Evolutionary conservation across 495 filamentous ascomycete species (phyloP).

Genomic region (Clohesyomyces aquaticus): DNA sequence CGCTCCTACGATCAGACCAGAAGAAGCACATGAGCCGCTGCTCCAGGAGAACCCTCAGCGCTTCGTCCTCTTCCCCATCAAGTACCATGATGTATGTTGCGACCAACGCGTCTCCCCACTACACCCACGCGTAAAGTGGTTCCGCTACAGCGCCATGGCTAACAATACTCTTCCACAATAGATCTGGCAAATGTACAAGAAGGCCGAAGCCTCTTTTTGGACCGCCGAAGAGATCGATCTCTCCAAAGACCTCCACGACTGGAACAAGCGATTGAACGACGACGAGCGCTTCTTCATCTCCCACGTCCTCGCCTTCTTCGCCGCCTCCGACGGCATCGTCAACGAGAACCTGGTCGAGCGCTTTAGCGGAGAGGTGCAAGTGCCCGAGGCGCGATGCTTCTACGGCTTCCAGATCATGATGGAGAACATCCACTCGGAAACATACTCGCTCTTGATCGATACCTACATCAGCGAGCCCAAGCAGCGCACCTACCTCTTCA

Average conservation of each 20-base stretch:
- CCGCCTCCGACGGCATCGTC: conserved; percentile 98
- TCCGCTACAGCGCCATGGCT: conserved; percentile 31
- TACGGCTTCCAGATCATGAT: conserved; percentile 99
- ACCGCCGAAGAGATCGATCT: conserved; percentile 99
- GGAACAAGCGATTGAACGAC: conserved; percentile 95
- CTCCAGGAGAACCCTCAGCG: conserved; percentile 94
- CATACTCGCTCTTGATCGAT: conserved; percentile 98
- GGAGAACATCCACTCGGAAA: conserved; percentile 99
- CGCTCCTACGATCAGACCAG: conserved; percentile 62
- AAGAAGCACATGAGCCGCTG: conserved; percentile 84
- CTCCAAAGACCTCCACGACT: conserved; percentile 97
- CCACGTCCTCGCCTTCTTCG: conserved; percentile 98
- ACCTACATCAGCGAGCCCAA: conserved; percentile 99
- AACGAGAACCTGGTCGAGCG: conserved; percentile 99
- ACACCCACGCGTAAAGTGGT: conserved; percentile 68
- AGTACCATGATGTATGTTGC: conserved; percentile 92
- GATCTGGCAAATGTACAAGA: conserved; percentile 99
- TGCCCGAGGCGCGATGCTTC: conserved; percentile 98
- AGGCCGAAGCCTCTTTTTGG: conserved; percentile 99
- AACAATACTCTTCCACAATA: conserved; percentile 47
- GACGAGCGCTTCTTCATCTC: conserved; percentile 98
- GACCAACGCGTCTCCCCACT: conserved; percentile 41
- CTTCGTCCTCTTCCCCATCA: conserved; percentile 98
- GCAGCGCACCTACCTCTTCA: conserved; percentile 93
- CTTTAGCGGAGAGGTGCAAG: conserved; percentile 95